phyloP scores from a whole-genome alignment of 108 stramenopile genomes.

The Skeletonema marinoi region DNA sequence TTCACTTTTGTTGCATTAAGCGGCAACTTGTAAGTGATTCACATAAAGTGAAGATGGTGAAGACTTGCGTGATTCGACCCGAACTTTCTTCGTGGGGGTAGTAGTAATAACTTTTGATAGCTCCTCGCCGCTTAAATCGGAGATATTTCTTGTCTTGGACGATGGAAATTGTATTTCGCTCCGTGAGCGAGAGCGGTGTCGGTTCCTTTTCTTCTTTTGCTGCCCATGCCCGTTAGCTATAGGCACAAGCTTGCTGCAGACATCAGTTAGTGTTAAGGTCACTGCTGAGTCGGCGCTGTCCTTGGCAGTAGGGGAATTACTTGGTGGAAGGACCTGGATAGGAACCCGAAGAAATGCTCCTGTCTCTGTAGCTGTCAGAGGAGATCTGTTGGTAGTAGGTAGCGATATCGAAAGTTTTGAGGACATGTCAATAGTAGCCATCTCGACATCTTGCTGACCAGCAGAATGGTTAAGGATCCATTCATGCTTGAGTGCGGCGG shows the following conservation, averaged over 20 bases:
- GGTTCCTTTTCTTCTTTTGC: constrained; percentile 13
- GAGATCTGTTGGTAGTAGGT: not conserved
- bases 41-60: not conserved
- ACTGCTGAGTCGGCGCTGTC: constrained; percentile 2
- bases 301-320: constrained; percentile 32
- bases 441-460: constrained; percentile 4
- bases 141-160: constrained; percentile 15
- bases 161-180: not conserved
- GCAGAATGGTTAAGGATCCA: constrained; percentile 60
- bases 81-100: constrained; percentile 19
- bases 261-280: constrained; percentile 38
- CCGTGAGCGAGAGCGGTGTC: not conserved
- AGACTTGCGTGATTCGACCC: not conserved
- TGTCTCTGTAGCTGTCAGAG: constrained; percentile 13
- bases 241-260: constrained; percentile 44
- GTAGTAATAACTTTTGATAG: constrained; percentile 6
- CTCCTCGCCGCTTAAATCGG: constrained; percentile 2
- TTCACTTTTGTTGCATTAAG: not conserved
- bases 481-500: constrained; percentile 58
- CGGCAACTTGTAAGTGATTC: not conserved
- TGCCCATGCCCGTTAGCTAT: constrained; percentile 18
- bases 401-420: constrained; percentile 1
- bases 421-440: not conserved
- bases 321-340: constrained; percentile 25
- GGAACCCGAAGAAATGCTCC: constrained; percentile 24